phyloP scores from a whole-genome alignment of 2,329 filamentous ascomycete species.

The Cladosporium halotolerans region DNA sequence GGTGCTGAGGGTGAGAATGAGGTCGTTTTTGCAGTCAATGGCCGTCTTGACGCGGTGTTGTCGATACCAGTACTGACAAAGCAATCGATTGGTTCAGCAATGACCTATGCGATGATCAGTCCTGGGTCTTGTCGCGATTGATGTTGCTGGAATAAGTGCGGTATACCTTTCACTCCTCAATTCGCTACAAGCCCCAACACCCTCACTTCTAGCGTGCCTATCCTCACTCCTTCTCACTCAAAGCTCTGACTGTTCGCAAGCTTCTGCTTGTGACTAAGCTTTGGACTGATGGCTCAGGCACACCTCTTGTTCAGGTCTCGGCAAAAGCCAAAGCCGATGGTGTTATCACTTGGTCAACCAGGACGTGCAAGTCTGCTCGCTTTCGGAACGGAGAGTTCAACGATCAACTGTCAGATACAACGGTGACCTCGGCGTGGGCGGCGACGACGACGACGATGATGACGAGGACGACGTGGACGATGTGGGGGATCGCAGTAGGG shows the following conservation, averaged over 20 bases:
- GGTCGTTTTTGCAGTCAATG: too few relatives aligned
- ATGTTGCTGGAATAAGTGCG: too few relatives aligned
- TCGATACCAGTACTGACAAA: too few relatives aligned
- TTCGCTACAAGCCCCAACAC: too few relatives aligned
- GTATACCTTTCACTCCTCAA: too few relatives aligned
- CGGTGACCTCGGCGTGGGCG: constrained; percentile 15
- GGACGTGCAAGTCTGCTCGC: constrained; percentile 29
- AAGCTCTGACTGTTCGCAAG: background rate
- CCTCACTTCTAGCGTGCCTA: too few relatives aligned
- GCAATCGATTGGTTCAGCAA: too few relatives aligned
- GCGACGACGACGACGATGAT: constrained; percentile 10
- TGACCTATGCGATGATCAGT: too few relatives aligned
- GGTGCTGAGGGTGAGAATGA: too few relatives aligned
- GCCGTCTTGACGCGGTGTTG: too few relatives aligned
- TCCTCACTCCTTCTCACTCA: too few relatives aligned
- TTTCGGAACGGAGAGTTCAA: constrained; percentile 34
- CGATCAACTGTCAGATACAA: constrained; percentile 33
- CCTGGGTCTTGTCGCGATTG: too few relatives aligned
- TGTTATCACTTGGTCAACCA: constrained; percentile 4
- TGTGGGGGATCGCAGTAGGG: background rate
- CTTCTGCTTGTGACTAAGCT: constrained; percentile 16
- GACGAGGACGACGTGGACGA: background rate
- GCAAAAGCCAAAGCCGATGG: constrained; percentile 21
- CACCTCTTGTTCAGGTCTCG: constrained; percentile 26
- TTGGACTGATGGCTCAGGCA: constrained; percentile 14